phyloP scores from a whole-genome alignment of 805 yeast genomes.

The Candida ovalis region DNA sequence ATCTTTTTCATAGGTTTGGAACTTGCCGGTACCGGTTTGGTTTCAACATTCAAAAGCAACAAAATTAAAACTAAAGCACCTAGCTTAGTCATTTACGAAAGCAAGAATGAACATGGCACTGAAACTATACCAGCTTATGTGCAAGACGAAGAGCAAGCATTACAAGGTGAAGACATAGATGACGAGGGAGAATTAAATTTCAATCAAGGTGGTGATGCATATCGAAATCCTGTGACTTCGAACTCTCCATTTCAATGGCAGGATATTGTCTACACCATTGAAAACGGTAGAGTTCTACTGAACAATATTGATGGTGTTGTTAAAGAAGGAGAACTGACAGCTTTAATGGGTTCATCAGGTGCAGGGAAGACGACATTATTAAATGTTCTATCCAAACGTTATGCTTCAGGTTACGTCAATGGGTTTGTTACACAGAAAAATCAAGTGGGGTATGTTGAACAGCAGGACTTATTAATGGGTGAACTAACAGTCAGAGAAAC shows the following conservation, averaged over 20 bases:
- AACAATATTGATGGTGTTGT: slow-evolving; percentile 27
- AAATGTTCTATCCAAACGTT: slow-evolving; percentile 44
- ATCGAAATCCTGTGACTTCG: not conserved
- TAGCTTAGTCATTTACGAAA: not conserved
- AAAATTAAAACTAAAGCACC: not conserved
- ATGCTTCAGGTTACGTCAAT: slow-evolving; percentile 45
- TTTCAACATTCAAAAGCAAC: slow-evolving; percentile 4
- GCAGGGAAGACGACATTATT: slow-evolving; percentile 49
- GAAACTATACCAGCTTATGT: not conserved
- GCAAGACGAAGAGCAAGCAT: not conserved
- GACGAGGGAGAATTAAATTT: not conserved
- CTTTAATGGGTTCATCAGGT: slow-evolving; percentile 48
- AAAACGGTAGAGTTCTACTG: slow-evolving; percentile 32
- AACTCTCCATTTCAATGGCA: slow-evolving; percentile 57
- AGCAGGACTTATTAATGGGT: slow-evolving; percentile 46
- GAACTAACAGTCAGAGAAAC: slow-evolving; percentile 46
- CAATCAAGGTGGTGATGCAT: not conserved
- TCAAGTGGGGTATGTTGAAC: slow-evolving; percentile 52
- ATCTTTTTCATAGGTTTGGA: slow-evolving; percentile 17
- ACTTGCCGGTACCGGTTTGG: slow-evolving; percentile 22
- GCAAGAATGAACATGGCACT: not conserved
- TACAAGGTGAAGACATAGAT: not conserved
- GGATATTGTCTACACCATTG: slow-evolving; percentile 51
- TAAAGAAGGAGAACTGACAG: slow-evolving; percentile 39
- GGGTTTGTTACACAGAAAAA: slow-evolving; percentile 25